phyloP scores from a whole-genome alignment of 2,329 filamentous ascomycete genomes.

The Paraconiothyrium sp. region DNA sequence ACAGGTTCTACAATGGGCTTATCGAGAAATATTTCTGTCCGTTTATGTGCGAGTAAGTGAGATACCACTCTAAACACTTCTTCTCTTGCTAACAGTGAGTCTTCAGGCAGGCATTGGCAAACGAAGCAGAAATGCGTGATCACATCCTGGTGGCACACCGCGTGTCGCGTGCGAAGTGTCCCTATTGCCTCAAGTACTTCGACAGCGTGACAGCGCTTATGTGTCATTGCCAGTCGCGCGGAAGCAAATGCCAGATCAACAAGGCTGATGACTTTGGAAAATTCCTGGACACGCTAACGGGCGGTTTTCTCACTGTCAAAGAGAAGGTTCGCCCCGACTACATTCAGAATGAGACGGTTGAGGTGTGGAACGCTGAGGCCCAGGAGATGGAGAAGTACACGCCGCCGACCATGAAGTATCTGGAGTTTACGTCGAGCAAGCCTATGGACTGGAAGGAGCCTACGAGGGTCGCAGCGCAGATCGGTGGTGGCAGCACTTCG shows the following conservation, averaged over 20 bases:
- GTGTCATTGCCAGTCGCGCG: constrained; percentile 51
- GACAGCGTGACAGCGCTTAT: constrained; percentile 49
- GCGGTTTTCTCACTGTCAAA: constrained; percentile 51
- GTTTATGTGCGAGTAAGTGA: constrained; percentile 61
- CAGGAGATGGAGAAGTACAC: constrained; percentile 34
- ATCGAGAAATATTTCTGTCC: constrained; percentile 64
- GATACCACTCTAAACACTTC: background rate
- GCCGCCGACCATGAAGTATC: constrained; percentile 38
- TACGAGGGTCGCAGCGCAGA: constrained; percentile 19
- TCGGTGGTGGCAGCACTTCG: constrained; percentile 23
- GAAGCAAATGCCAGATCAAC: constrained; percentile 45
- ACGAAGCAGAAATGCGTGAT: constrained; percentile 38
- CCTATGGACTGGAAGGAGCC: constrained; percentile 46
- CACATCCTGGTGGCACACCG: constrained; percentile 52
- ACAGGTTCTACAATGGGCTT: constrained; percentile 57
- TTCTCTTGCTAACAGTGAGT: constrained; percentile 5
- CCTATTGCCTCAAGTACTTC: constrained; percentile 54
- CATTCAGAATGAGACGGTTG: constrained; percentile 31
- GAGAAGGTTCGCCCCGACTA: constrained; percentile 45
- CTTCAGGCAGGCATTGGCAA: constrained; percentile 37
- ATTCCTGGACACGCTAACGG: constrained; percentile 53
- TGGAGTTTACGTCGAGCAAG: constrained; percentile 42
- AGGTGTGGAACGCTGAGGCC: constrained; percentile 32
- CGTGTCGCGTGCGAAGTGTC: constrained; percentile 48
- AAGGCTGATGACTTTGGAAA: constrained; percentile 45